Base-by-base conservation (phyloP, 2,329 filamentous ascomycete genomes). In the Fusarium oligoseptatum region DNA sequence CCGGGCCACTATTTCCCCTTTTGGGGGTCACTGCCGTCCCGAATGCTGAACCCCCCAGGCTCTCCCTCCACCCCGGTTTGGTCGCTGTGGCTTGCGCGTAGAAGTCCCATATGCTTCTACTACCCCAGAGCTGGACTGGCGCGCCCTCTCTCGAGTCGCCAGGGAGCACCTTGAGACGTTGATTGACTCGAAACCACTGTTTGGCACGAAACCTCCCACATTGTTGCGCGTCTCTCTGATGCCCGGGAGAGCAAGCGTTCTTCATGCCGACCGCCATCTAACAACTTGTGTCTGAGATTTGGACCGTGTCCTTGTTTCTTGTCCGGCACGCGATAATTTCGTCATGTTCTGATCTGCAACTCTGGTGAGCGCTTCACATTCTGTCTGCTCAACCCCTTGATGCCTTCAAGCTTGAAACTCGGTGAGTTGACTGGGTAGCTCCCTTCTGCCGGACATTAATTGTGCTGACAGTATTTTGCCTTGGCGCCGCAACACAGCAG, bases 221-320 rank as follows among this genome's bases (percentile, higher is more conserved):
- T 66, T 64, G 68, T 56, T 70, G 63, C 17, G 74, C 69, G 69
- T 68, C 73, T 83, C 82, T 81, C 81, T 81, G 77, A 84, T 83
- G 48, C 77, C 84, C 81, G 83, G 85, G 82, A 75, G 34, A 17
- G 11, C 41, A 43, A 39, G 60, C 61, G 32, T 43, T 64, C 27
- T 41, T 64, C 48, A 45, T 52, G 52, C 64, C 43, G 45, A 27
- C 52, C 43, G 41, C 41, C 41, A 29, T 67, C 60, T 56, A 55
- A 66, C 63, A 43, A 17, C 14, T 37, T 22, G 22, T 37, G 71
- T 55, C 45, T 64, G 50, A 68, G 63, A 65, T 70, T 58, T 50
- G 60, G 43, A 34, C 60, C 20, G 58, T n/a, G 43, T n/a, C 56
- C 37, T 32, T 45, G 56, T 68, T 60, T 61, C 37, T 65, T 58